These are phyloP conservation scores for Vicia sativa DNA, from an alignment of 306 rosid genomes.

Conservation along the genomic window DNA sequence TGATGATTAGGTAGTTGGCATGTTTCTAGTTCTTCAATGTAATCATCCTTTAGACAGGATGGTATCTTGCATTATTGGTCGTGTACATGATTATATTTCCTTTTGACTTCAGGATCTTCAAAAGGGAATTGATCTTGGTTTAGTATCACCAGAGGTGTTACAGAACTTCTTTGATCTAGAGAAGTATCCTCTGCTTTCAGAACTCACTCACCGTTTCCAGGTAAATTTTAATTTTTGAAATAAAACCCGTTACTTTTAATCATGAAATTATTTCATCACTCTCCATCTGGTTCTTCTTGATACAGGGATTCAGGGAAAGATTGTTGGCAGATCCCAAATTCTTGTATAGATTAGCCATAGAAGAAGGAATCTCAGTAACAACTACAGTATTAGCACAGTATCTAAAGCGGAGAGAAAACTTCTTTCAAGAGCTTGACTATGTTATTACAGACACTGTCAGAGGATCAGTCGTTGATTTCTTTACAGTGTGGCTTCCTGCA, in stretches of 20 bases:
- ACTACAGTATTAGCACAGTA: slow-evolving; percentile 86
- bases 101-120: slow-evolving; percentile 78
- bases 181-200: slow-evolving; percentile 84
- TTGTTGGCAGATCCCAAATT: slow-evolving; percentile 96
- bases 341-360: slow-evolving; percentile 90
- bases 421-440: slow-evolving; percentile 84
- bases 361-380: slow-evolving; percentile 87
- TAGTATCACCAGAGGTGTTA: slow-evolving; percentile 90
- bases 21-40: slow-evolving; percentile 16
- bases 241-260: slow-evolving; percentile 24
- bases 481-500: slow-evolving; percentile 99
- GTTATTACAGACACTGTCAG: slow-evolving; percentile 84
- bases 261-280: slow-evolving; percentile 29
- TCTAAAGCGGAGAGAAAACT: slow-evolving; percentile 81
- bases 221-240: slow-evolving; percentile 46
- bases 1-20: slow-evolving; percentile 27
- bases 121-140: slow-evolving; percentile 95
- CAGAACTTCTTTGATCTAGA: slow-evolving; percentile 93
- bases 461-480: slow-evolving; percentile 86
- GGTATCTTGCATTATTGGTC: slow-evolving; percentile 14
- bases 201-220: slow-evolving; percentile 90
- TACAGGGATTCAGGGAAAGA: slow-evolving; percentile 99
- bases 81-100: slow-evolving; percentile 8
- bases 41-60: slow-evolving; percentile 27
- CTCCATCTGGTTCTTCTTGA: slow-evolving; percentile 38